Evolutionary conservation across 441 rosid genomes (phyloP), one percentile per base, ranked within the genome.

Genomic region (Mallotus japonicus): DNA sequence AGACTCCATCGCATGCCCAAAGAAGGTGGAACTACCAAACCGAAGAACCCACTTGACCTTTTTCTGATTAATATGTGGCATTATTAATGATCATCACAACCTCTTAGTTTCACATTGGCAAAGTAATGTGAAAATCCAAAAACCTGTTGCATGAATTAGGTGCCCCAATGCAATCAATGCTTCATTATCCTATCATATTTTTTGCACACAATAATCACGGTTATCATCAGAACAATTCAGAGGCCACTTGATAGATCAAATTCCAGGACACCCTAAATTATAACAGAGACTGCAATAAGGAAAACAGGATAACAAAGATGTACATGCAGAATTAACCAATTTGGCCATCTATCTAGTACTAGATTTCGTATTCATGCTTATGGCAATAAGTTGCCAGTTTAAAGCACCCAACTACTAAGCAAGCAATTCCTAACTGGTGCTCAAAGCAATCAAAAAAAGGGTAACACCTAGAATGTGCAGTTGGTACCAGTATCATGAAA

Each of bases 401-500:
- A 28, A 57, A 59, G 22, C 58, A 65, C 47, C 69, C 28, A 57
- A 44, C 15, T n/a, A 28, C 22, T 71, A 67, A 34, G 13, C 57
- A 15, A 37, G 37, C 20, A 15, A 77, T 49, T 14, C 22, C 20
- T 37, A 34, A 22, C 64, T n/a, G 10, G 32, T 57, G 17, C 40
- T 58, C 68, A 40, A 47, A 37, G 63, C 20, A 20, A 58, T 37
- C 49, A 28, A 37, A 34, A 49, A 24, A 47, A 6, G 64, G 46
- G 9, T 47, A 72, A 37, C 7, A 40, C 5, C 60, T 68, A 24
- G 47, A 53, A 71, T 40, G 44, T 59, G 22, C 32, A 65, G 42
- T 51, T 68, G 63, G 71, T 92, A 95, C 99, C 99, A 95, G 78
- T 86, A 91, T 93, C 95, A 95, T 90, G 86, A 92, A 95, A 64